phyloP scores from a whole-genome alignment of 2,329 filamentous ascomycete species.

The Acephala macrosclerotiorum region DNA sequence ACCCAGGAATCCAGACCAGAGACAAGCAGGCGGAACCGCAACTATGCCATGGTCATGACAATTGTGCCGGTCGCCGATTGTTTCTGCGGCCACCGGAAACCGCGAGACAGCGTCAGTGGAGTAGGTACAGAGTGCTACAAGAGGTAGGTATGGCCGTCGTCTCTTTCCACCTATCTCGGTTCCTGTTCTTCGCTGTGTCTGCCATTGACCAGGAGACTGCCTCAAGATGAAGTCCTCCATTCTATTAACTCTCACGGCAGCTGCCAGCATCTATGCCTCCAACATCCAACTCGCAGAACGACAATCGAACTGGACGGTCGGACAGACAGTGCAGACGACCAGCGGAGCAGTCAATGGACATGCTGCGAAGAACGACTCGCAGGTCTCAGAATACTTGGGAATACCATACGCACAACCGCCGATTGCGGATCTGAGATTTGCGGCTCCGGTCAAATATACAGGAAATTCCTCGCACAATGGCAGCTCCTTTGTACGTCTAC shows the following conservation, averaged over 20 bases:
- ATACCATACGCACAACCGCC: slow-evolving; percentile 51
- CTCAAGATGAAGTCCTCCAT: slow-evolving; percentile 21
- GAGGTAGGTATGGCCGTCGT: neutral
- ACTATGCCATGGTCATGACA: neutral
- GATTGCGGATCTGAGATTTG: slow-evolving; percentile 49
- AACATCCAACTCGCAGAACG: slow-evolving; percentile 11
- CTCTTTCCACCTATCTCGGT: neutral
- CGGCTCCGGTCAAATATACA: slow-evolving; percentile 40
- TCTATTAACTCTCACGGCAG: slow-evolving; percentile 9
- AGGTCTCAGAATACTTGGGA: slow-evolving; percentile 47
- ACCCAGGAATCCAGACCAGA: too few relatives aligned
- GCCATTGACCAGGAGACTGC: neutral
- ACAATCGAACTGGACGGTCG: slow-evolving; percentile 36
- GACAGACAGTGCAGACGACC: slow-evolving; percentile 40
- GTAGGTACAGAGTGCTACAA: neutral
- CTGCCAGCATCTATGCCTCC: neutral
- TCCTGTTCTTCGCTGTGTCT: neutral
- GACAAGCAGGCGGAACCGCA: neutral
- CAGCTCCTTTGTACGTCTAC: slow-evolving; percentile 36
- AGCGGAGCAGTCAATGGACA: slow-evolving; percentile 41
- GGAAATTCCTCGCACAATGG: slow-evolving; percentile 34
- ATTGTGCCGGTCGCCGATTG: neutral
- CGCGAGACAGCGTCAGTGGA: neutral
- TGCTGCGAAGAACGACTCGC: slow-evolving; percentile 30
- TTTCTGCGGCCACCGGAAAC: neutral